Conservation (phyloP, 2,329 filamentous ascomycete species). For the Esteya vermicola region DNA sequence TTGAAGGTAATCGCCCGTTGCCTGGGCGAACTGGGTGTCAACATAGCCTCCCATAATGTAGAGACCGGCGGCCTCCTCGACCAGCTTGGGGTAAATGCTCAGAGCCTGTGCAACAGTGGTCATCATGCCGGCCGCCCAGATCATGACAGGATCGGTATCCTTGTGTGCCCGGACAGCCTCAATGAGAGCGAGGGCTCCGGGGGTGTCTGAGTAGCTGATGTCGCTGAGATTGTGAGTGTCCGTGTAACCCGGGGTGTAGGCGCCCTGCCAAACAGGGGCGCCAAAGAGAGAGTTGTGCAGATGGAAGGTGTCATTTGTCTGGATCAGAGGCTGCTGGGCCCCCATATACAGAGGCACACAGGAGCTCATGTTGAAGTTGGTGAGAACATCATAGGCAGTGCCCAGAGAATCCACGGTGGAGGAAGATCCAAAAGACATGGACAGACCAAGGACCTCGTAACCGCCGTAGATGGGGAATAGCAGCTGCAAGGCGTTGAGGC, state of each 20-base stretch:
- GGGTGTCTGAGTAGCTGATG: neutral
- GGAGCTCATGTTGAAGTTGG: constrained; percentile 3
- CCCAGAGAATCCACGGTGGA: constrained; percentile 2
- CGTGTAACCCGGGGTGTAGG: constrained; percentile 1
- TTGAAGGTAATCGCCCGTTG: constrained; percentile 1
- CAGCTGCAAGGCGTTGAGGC: constrained; percentile 3
- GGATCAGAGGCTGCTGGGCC: constrained; percentile 5
- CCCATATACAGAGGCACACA: constrained; percentile 5
- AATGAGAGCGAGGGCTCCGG: constrained; percentile 2
- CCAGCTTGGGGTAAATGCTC: constrained; percentile 4
- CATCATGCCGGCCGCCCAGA: constrained; percentile 6
- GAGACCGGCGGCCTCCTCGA: constrained; percentile 4
- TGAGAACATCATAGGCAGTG: neutral
- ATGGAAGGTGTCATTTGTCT: constrained; percentile 5
- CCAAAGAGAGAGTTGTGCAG: constrained; percentile 6
- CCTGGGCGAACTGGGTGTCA: constrained; percentile 2
- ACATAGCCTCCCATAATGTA: constrained; percentile 6
- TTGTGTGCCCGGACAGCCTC: constrained; percentile 1
- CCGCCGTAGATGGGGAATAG: constrained; percentile 3
- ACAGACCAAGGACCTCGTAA: constrained; percentile 3
- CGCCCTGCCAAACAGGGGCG: constrained; percentile 4
- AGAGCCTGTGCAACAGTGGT: constrained; percentile 4
- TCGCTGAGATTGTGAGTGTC: constrained; percentile 3
- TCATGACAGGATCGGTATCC: constrained; percentile 7
- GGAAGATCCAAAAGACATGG: constrained; percentile 5